Base-by-base conservation (phyloP, 177 flowering plant species). In the Vitis hybrid region DNA sequence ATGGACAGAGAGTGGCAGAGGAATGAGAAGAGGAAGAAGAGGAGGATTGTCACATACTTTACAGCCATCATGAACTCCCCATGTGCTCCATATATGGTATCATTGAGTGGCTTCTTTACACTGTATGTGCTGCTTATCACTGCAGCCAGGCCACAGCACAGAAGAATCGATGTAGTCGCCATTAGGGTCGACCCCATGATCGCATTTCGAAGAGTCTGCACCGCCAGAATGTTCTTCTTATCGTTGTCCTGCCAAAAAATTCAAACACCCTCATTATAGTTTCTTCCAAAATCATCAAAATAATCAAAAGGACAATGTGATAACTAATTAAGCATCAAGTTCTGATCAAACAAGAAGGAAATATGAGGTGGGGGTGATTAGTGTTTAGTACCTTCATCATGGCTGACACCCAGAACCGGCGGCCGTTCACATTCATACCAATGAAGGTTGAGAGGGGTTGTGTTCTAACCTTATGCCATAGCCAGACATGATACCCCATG, bases 331-430 rank as follows among this genome's bases (percentile, higher is more conserved):
- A 27, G 30, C 30, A 27, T 27, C 30, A 27, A 27, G 30, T 27
- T 27, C 30, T 27, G 30, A 27, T 27, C 30, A 27, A 27, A 27
- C 30, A 27, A 27, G 30, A 27, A 27, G 30, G 30, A 27, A 27
- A 27, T 27, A 27, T 27, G 30, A 27, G 30, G 30, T 27, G 30
- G 30, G 30, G 30, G 30, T 27, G 30, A 27, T 27, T 27, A 41
- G 46, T 41, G 9, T 41, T 41, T 41, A 27, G 12, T 82, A 91
- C 98, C 98, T 91, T 90, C 86, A 94, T 88, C 57, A 94, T 92
- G 76, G 90, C 78, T 3, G 83, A 32, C 35, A 94, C 98, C 98
- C 98, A 94, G 13, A 82, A 73, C 3, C 96, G 88, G 18, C 98
- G 82, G 6, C 86, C 94, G 4, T 18, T 62, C 9, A 91, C 77